These are phyloP conservation scores for Powellomyces hirtus DNA, from an alignment of 192 early-diverging fungal species.

Conservation along the genomic window DNA sequence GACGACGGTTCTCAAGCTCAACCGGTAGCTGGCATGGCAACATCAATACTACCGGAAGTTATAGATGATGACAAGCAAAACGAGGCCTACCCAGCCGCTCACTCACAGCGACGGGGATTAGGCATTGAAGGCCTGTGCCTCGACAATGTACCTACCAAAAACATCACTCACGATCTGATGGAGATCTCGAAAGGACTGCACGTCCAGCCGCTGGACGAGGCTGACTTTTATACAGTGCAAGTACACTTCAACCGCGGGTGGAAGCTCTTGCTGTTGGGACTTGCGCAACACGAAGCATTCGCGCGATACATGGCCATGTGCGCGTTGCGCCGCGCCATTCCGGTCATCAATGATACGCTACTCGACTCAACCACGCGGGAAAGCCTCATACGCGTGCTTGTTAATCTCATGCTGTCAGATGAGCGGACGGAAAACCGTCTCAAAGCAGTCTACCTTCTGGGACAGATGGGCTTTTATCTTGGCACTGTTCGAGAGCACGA, in stretches of 20 bases:
- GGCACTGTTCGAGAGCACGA: constrained; percentile 48
- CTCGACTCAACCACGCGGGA: constrained; percentile 48
- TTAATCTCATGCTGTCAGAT: constrained; percentile 50
- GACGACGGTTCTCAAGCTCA: not conserved
- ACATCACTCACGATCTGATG: constrained; percentile 38
- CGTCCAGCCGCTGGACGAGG: constrained; percentile 43
- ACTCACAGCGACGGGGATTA: constrained; percentile 2
- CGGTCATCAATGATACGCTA: constrained; percentile 51
- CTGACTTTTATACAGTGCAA: constrained; percentile 51
- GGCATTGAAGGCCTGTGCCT: constrained; percentile 46
- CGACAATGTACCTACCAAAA: constrained; percentile 46
- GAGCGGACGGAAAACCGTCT: constrained; percentile 50
- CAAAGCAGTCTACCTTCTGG: constrained; percentile 53
- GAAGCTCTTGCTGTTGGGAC: constrained; percentile 53
- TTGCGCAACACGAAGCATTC: constrained; percentile 52
- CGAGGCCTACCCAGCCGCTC: constrained; percentile 8
- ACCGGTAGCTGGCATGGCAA: not conserved
- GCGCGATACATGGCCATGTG: constrained; percentile 52
- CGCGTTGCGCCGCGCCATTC: constrained; percentile 45
- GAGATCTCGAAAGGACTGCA: constrained; percentile 47
- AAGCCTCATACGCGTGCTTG: constrained; percentile 39
- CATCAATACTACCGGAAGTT: not conserved
- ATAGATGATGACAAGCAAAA: not conserved
- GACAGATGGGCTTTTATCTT: constrained; percentile 43
- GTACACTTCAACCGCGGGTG: constrained; percentile 55